Percentiles rank a stretch among this genome's conserved stretches.
Conservation (phyloP, 306 rosid genomes). For the Mimosa pudica region DNA sequence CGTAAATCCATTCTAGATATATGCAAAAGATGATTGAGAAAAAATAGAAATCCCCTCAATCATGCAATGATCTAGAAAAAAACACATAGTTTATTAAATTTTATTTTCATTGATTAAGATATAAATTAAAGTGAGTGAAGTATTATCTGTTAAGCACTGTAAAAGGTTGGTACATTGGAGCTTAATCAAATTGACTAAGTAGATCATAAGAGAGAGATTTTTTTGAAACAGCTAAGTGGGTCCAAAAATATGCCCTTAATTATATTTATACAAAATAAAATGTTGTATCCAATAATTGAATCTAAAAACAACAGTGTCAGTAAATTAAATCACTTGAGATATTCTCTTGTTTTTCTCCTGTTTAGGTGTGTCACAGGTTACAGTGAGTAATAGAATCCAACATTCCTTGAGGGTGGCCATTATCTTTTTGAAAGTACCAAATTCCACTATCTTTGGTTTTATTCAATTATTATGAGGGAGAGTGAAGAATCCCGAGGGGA, state of each 20-base stretch:
- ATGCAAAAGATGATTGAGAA: slow-evolving; percentile 48
- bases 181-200: slow-evolving; percentile 40
- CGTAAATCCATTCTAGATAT: slow-evolving; percentile 52
- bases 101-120: not conserved
- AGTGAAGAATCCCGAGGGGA: slow-evolving; percentile 62
- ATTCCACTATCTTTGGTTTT: slow-evolving; percentile 40
- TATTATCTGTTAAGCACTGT: slow-evolving; percentile 65
- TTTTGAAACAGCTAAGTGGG: slow-evolving; percentile 23
- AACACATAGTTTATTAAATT: slow-evolving; percentile 31
- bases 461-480: slow-evolving; percentile 38
- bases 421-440: slow-evolving; percentile 32
- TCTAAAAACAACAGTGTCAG: not conserved
- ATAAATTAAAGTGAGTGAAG: slow-evolving; percentile 43
- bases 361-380: not conserved
- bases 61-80: slow-evolving; percentile 56
- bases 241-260: not conserved
- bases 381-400: slow-evolving; percentile 52
- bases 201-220: slow-evolving; percentile 35
- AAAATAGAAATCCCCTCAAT: slow-evolving; percentile 63
- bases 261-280: not conserved
- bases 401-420: slow-evolving; percentile 43
- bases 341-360: not conserved
- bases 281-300: not conserved
- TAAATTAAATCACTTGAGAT: not conserved
- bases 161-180: slow-evolving; percentile 38